Base-by-base conservation (phyloP, 1,139 yeast species). In the Blastobotrys elegans region DNA sequence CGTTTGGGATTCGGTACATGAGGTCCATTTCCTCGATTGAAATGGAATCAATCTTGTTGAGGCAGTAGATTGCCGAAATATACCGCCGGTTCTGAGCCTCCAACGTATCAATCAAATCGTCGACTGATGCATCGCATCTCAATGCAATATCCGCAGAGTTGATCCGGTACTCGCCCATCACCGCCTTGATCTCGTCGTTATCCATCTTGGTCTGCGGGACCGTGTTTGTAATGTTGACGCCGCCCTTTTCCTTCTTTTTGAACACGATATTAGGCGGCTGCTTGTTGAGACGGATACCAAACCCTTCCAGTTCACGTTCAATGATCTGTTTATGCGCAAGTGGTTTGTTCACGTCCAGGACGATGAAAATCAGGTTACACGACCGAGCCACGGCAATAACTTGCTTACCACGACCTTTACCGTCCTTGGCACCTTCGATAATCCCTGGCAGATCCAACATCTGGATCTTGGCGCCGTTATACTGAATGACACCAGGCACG, bases 381-480 rank as follows among this genome's bases (percentile, higher is more conserved):
- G 97, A 87, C 67, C 98, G 79, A 5, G 98, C 97, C 49, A 90
- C 97, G 0, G 98, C 98, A 70, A 92, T 92, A 51, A 92, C 98
- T 71, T 92, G 98, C 60, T 83, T 86, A 77, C 99, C 99, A 74
- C 99, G 82, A 73, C 99, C 98, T 68, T 90, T 86, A 70, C 98
- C 98, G 63, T 92, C 97, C 60, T 90, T 90, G 50, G 98, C 99
- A 68, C 98, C 98, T 69, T 94, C 97, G 59, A 92, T 92, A 62
- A 92, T 92, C 66, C 99, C 99, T 2, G 99, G 99, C 60, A 92
- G 76, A 78, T 92, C 99, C 63, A 92, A 74, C 95, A 94, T 88
- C 71, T 92, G 99, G 56, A 92, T 83, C 72, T 88, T 90, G 44
- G 98, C 97, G 62, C 99, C 99, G 60, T 89, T 88, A 65, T 88